Conservation (phyloP, 129 eudicot genomes). For the Arctium lappa region DNA sequence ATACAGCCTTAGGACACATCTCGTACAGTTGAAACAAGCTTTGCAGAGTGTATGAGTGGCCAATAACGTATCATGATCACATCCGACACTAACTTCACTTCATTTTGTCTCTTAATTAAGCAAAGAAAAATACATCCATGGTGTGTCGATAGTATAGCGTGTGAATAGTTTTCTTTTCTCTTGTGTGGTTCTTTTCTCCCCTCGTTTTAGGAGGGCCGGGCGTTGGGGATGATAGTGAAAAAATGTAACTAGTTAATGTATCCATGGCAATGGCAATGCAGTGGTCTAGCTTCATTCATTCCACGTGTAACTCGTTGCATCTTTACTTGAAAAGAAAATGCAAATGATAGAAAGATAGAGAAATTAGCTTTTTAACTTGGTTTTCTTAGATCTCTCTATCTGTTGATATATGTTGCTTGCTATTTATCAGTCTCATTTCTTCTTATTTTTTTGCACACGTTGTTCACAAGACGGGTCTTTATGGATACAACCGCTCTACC, state of each 20-base stretch:
- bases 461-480: not conserved
- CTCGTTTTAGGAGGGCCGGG: slow-evolving; percentile 16
- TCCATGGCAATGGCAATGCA: slow-evolving; percentile 19
- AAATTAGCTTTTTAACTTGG: slow-evolving; percentile 1
- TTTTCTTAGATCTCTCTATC: not conserved
- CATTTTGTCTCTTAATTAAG: slow-evolving; percentile 9
- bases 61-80: slow-evolving; percentile 17
- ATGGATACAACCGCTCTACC: not conserved
- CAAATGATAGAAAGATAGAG: slow-evolving; percentile 8
- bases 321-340: slow-evolving; percentile 23
- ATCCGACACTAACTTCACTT: slow-evolving; percentile 26
- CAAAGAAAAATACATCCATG: slow-evolving; percentile 15
- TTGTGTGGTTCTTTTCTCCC: slow-evolving; percentile 28
- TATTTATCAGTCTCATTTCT: not conserved
- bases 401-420: not conserved
- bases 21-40: slow-evolving; percentile 64
- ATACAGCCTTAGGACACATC: slow-evolving; percentile 78
- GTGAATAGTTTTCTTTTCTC: slow-evolving; percentile 30
- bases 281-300: slow-evolving; percentile 23
- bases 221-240: slow-evolving; percentile 10
- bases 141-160: slow-evolving; percentile 27
- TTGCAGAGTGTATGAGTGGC: slow-evolving; percentile 36
- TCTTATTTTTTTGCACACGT: not conserved
- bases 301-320: slow-evolving; percentile 18
- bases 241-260: slow-evolving; percentile 16